Percentiles rank a stretch among this genome's conserved stretches.
phyloP scores from a whole-genome alignment of 257 asterid species.

The Verbena officinalis region DNA sequence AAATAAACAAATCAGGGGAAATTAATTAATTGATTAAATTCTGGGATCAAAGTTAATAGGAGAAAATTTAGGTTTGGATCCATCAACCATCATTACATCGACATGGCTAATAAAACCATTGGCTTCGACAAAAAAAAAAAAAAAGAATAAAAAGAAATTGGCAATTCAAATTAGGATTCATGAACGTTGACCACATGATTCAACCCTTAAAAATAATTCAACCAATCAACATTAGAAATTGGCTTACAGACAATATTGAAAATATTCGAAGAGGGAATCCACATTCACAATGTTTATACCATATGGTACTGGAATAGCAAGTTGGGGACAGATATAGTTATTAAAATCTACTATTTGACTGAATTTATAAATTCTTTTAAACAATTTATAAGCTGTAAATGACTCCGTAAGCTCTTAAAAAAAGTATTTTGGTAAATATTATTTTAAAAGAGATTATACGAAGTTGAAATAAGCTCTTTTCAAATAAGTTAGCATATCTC shows the following conservation, averaged over 20 bases:
- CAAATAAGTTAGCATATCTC: no score
- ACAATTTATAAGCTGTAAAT: no score
- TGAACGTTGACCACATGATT: not conserved
- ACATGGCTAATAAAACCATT: not conserved
- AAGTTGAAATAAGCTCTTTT: no score
- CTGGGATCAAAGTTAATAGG: not conserved
- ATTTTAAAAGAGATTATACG: no score
- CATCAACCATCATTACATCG: no score
- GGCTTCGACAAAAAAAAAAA: no score
- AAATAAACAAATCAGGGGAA: not conserved
- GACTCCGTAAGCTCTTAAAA: no score
- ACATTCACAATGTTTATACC: not conserved
- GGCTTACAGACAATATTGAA: not conserved
- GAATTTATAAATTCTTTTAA: no score
- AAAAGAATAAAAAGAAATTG: no score
- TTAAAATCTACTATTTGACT: not conserved
- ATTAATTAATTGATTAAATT: not conserved
- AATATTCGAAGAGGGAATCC: not conserved
- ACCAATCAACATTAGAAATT: not conserved
- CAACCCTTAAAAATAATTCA: not conserved
- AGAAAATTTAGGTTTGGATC: not conserved
- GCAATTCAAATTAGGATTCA: no score
- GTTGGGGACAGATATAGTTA: constrained; percentile 14
- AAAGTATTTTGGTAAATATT: no score
- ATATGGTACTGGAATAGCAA: not conserved